Conservation (phyloP, 805 yeast species). For the Huiozyma sinensis region DNA sequence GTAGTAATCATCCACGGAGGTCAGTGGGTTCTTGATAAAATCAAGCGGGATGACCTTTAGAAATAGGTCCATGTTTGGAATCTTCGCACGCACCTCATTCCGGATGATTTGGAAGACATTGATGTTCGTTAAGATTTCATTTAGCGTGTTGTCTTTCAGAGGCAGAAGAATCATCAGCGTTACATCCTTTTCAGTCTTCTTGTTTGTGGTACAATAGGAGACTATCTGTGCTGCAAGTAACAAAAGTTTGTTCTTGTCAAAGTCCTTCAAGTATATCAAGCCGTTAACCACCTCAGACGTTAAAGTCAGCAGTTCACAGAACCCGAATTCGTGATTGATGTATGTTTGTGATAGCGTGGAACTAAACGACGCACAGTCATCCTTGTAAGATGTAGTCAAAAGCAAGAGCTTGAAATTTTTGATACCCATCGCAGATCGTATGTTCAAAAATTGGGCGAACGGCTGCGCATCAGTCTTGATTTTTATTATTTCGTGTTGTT, state of each 20-base stretch:
- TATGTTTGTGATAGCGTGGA: slow-evolving; percentile 26
- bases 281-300: slow-evolving; percentile 23
- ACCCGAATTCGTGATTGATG: slow-evolving; percentile 26
- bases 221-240: slow-evolving; percentile 38
- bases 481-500: slow-evolving; percentile 29
- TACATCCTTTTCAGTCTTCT: slow-evolving; percentile 18
- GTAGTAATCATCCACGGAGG: slow-evolving; percentile 25
- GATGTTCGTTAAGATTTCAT: slow-evolving; percentile 38
- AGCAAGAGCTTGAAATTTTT: slow-evolving; percentile 46
- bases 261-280: slow-evolving; percentile 17
- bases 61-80: slow-evolving; percentile 20
- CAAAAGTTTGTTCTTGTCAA: slow-evolving; percentile 37
- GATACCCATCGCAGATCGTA: slow-evolving; percentile 40
- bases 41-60: slow-evolving; percentile 35
- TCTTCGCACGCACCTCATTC: slow-evolving; percentile 22
- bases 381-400: slow-evolving; percentile 27
- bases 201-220: slow-evolving; percentile 25
- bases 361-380: slow-evolving; percentile 22
- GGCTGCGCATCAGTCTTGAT: slow-evolving; percentile 38
- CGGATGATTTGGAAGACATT: slow-evolving; percentile 39
- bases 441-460: slow-evolving; percentile 49
- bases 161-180: slow-evolving; percentile 25
- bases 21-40: slow-evolving; percentile 29
- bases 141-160: slow-evolving; percentile 19
- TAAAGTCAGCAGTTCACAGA: slow-evolving; percentile 25